A percentile compares a stretch with the other conserved stretches of the same genome.
Evolutionary conservation across 2,329 filamentous ascomycete genomes (phyloP).

Genomic region (Macrophomina pseudophaseolina): DNA sequence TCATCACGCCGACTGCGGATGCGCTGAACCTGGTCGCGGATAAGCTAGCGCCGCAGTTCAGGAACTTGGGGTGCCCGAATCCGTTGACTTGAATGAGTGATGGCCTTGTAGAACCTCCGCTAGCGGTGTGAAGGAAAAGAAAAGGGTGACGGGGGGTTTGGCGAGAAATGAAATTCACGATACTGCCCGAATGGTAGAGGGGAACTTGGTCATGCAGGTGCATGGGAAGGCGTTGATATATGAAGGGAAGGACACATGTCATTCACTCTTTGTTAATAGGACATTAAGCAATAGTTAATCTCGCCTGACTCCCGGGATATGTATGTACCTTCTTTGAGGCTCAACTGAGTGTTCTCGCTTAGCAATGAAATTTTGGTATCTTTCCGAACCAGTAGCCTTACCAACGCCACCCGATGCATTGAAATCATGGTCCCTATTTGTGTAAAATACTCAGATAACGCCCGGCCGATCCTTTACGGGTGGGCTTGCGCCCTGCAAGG

Average conservation of each 20-base stretch:
- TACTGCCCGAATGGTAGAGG: too few species aligned
- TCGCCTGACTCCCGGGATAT: background rate
- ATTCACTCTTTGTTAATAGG: background rate
- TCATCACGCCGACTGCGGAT: conserved; percentile 19
- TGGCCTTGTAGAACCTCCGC: too few species aligned
- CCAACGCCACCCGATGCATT: conserved; percentile 15
- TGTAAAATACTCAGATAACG: background rate
- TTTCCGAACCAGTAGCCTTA: background rate
- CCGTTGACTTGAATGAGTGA: background rate
- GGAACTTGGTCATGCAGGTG: background rate
- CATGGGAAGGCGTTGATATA: background rate
- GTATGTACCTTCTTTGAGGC: background rate
- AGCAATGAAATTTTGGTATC: conserved; percentile 15
- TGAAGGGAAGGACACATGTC: background rate
- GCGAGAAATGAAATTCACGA: background rate
- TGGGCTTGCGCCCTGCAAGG: background rate
- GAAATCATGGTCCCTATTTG: background rate
- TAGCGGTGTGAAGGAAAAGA: too few species aligned
- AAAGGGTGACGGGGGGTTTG: background rate
- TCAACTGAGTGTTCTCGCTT: background rate
- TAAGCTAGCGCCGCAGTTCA: conserved; percentile 7
- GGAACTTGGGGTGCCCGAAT: conserved; percentile 8
- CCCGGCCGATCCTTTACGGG: background rate
- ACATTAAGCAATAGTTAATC: background rate
- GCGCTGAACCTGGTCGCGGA: conserved; percentile 5